Percentiles rank a stretch among this genome's conserved stretches.
phyloP scores from a whole-genome alignment of 345 rosid species.

The Erucastrum elatum region DNA sequence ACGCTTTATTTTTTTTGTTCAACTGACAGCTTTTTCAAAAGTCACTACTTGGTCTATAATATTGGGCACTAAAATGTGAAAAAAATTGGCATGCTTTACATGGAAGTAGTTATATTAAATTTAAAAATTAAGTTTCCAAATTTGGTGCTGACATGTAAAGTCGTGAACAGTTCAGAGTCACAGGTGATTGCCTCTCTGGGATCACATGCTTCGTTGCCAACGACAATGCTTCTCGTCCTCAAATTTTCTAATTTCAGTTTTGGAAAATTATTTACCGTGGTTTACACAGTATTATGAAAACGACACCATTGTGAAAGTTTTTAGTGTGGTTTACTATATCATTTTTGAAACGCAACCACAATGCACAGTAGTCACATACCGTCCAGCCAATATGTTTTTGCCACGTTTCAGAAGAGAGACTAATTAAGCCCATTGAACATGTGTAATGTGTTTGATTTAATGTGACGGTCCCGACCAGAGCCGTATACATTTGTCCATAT shows the following conservation, averaged over 20 bases:
- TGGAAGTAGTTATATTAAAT: too few relatives aligned
- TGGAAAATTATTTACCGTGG: not conserved
- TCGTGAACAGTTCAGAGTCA: constrained; percentile 25
- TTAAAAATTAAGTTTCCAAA: not conserved
- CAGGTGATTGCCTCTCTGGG: constrained; percentile 13
- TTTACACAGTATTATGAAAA: constrained; percentile 10
- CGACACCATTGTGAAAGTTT: constrained; percentile 8
- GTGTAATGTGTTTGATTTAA: constrained; percentile 7
- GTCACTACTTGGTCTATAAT: not conserved
- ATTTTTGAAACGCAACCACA: constrained; percentile 28
- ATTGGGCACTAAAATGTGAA: too few relatives aligned
- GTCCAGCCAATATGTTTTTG: not conserved
- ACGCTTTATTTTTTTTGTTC: too few relatives aligned
- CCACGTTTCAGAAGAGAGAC: not conserved
- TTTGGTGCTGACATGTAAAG: constrained; percentile 25
- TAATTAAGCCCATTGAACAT: constrained; percentile 9
- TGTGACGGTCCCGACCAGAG: constrained; percentile 38
- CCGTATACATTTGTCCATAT: not conserved
- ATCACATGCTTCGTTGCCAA: constrained; percentile 33
- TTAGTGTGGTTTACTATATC: not conserved
- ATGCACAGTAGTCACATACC: constrained; percentile 12
- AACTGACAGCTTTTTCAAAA: constrained; percentile 19
- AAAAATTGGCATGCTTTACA: too few relatives aligned
- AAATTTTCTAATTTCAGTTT: not conserved
- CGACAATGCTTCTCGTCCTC: not conserved